Evolutionary conservation across 2,329 filamentous ascomycete genomes (phyloP), one percentile per base, ranked within the genome.

Genomic region (Hypoxylon sp.): DNA sequence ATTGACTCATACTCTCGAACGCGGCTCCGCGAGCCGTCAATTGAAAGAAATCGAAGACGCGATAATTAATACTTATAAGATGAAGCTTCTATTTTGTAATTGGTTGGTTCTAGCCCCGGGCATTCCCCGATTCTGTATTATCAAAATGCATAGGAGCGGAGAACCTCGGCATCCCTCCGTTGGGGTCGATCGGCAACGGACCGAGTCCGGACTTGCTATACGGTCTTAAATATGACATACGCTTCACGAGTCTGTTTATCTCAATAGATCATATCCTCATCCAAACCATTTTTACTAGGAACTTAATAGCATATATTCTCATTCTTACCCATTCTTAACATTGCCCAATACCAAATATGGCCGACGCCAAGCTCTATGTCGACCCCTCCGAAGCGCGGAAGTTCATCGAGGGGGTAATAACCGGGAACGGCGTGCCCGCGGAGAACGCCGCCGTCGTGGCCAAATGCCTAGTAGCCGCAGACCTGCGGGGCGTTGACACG

Each of bases 401-500:
- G 1, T 88, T 90, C 60, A 82, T 87, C 4, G 79, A 85, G 72
- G 79, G 80, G 4, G 80, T 93, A 11, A 85, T 93, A 32, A 73
- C 79, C 63, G 89, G 83, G 27, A 89, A 93, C 74, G 87, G 87
- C 2, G 89, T 92, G 0, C 79, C 89, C 0, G 61, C 78, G 0
- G 77, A 83, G 2, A 87, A 92, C 70, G 91, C 92, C 15, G 70
- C 80, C 3, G 88, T 89, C 37, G 81, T 94, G 11, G 89, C 92
- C n/a, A 80, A 82, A 67, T 92, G 89, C 68, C 87, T 95, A 1
- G 85, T 94, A 0, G 87, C 88, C 37, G 92, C 92, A 11, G 92
- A 95, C 73, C 86, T 95, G 0, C 89, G 92, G 44, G 92, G 92
- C 54, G 89, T 94, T 27, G 92, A 95, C 75, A 93, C 91, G 0